Conservation (phyloP, 2,329 filamentous ascomycete species). For the Cladorrhinum sp. region DNA sequence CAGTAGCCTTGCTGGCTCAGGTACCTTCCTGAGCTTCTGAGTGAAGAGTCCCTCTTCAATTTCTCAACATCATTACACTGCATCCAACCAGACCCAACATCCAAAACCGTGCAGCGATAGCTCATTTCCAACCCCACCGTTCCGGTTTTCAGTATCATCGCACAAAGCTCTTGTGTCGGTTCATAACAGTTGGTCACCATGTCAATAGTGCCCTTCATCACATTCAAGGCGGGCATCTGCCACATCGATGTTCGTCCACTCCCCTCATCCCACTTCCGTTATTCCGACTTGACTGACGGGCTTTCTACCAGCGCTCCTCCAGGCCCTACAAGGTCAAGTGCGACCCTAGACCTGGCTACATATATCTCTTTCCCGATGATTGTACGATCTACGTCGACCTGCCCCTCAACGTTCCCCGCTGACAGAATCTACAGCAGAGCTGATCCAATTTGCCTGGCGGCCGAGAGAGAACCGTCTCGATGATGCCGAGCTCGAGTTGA, state of each 20-base stretch:
- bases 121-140: neutral
- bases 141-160: neutral
- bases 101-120: conserved; percentile 8
- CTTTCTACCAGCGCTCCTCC: conserved; percentile 42
- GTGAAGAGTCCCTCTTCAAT: neutral
- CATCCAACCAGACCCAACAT: neutral
- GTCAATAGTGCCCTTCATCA: conserved; percentile 83
- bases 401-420: neutral
- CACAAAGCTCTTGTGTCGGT: neutral
- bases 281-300: neutral
- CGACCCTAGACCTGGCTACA: conserved; percentile 71
- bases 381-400: conserved; percentile 42
- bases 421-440: conserved; percentile 49
- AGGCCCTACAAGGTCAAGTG: conserved; percentile 71
- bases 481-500: conserved; percentile 77
- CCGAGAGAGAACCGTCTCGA: conserved; percentile 68
- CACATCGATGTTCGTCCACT: conserved; percentile 64
- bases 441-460: conserved; percentile 97
- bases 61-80: neutral
- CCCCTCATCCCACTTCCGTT: neutral
- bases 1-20: neutral
- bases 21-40: neutral
- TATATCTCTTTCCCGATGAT: conserved; percentile 92
- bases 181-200: conserved; percentile 44
- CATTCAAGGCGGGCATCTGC: conserved; percentile 93